Conservation (phyloP, 768 basidiomycete genomes). For the Suillus brevipes region DNA sequence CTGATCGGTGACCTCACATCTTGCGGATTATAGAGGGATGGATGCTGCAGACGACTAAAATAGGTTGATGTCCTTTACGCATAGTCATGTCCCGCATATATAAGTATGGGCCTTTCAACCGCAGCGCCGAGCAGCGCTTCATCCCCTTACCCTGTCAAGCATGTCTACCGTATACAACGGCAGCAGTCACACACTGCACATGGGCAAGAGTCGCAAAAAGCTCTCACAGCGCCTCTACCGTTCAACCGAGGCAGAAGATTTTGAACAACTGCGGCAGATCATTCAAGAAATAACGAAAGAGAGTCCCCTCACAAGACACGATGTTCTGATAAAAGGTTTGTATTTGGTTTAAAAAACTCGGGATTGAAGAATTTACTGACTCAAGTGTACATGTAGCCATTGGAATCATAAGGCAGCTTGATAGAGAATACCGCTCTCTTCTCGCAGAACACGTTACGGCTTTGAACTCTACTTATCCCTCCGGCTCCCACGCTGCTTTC, state of each 20-base stretch:
- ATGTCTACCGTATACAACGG: not conserved
- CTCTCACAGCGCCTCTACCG: not conserved
- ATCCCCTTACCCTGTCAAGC: not conserved
- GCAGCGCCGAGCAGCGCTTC: not conserved
- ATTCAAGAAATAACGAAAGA: not conserved
- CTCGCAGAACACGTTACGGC: not conserved
- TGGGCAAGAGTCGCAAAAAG: not conserved
- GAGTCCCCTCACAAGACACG: not conserved
- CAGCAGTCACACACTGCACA: not conserved
- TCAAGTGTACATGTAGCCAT: not conserved
- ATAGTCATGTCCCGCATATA: not conserved
- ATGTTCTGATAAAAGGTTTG: not conserved
- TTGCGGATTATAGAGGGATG: not conserved
- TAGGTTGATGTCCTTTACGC: not conserved
- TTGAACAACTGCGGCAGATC: slow-evolving; percentile 2
- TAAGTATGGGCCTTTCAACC: not conserved
- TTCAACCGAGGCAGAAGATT: slow-evolving; percentile 4
- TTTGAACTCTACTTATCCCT: not conserved
- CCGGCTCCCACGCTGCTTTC: not conserved
- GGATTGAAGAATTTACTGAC: not conserved
- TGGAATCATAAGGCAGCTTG: not conserved
- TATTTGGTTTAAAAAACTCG: not conserved
- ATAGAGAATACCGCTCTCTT: not conserved
- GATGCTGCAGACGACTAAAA: not conserved
- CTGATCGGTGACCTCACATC: not conserved